Base-by-base conservation (phyloP, 352 stramenopile species). In the Globisporangium okanoganense region DNA sequence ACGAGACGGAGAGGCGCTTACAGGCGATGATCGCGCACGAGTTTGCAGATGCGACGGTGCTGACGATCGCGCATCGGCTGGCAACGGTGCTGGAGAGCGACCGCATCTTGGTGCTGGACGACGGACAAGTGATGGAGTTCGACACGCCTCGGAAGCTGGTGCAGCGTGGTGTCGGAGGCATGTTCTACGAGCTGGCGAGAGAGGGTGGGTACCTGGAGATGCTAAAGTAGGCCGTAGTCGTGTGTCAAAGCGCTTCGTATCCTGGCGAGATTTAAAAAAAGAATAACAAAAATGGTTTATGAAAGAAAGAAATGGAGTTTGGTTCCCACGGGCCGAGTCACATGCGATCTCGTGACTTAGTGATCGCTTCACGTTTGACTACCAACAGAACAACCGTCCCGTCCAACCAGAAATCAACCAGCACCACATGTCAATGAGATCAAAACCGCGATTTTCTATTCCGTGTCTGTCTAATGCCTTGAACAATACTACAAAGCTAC, bases 61-160 rank as follows among this genome's bases (percentile, higher is more conserved):
- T 99, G 6, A 98, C 93, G 12, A 98, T 99, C 65, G 95, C 96
- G 5, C 94, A 98, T 71, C 73, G 95, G n/a, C 70, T 98, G 8
- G 81, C 96, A 54, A 98, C 92, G 1, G 95, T 98, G 60, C 76
- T 97, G 61, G 87, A 97, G 36, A 90, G 76, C 63, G 92, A 98
- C 56, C 74, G 78, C 18, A 78, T 98, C 16, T 56, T 98, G 24
- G 91, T 98, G 45, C 66, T 98, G 58, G 79, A 94, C 58, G 73
- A 92, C 61, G 92, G 94, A 1, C 58, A 64, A 18, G 81, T 97
- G 33, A 79, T 78, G 3, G 94, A 98, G 65, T 96, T 93, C 59
- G 93, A 96, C 65, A 77, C 78, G 8, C 91, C 91, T 2, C 57
- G 66, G 3, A 62, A 12, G 3, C 27, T 77, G 6, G 63, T 57